Conservation (phyloP, 306 rosid species). For the Leucaena leucocephala region DNA sequence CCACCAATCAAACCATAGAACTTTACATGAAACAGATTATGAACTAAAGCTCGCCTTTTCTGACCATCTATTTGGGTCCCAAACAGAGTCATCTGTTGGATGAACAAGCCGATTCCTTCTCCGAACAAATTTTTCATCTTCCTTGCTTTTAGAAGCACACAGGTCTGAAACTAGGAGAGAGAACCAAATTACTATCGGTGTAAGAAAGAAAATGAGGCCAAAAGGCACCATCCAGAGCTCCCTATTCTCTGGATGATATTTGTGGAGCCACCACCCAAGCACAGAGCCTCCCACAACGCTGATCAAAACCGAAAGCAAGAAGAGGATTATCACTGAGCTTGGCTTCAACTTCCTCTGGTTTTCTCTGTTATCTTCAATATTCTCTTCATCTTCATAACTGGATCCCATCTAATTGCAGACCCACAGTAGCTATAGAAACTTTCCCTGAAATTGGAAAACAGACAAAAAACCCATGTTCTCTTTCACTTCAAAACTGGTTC, state of each 20-base stretch:
- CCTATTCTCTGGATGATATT: constrained; percentile 54
- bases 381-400: constrained; percentile 35
- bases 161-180: constrained; percentile 54
- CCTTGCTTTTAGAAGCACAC: constrained; percentile 24
- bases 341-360: constrained; percentile 32
- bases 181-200: constrained; percentile 66
- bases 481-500: not conserved
- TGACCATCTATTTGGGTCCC: not conserved
- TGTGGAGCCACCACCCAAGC: constrained; percentile 67
- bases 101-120: constrained; percentile 32
- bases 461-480: constrained; percentile 6
- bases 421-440: not conserved
- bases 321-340: constrained; percentile 28
- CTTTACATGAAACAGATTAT: not conserved
- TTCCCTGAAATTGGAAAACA: constrained; percentile 39
- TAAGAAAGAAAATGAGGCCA: constrained; percentile 67
- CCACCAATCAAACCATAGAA: constrained; percentile 3
- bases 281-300: constrained; percentile 61
- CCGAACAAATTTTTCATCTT: constrained; percentile 1
- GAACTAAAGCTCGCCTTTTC: not conserved
- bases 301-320: constrained; percentile 46
- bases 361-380: constrained; percentile 37
- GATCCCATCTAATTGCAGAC: constrained; percentile 44
- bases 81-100: constrained; percentile 32
- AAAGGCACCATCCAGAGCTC: constrained; percentile 98